phyloP scores from a whole-genome alignment of 257 asterid species.

The Hygrophila difformis region DNA sequence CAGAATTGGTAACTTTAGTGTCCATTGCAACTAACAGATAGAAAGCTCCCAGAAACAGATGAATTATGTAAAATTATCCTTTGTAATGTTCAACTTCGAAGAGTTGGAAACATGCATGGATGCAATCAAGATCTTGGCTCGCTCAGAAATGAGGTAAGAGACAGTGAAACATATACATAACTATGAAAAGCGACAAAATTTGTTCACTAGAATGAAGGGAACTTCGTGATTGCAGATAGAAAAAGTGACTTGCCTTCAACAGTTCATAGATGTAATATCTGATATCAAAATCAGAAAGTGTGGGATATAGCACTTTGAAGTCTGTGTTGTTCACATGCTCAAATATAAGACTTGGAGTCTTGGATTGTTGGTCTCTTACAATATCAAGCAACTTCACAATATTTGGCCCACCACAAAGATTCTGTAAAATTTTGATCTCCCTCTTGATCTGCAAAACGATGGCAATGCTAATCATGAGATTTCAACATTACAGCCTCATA shows the following conservation, averaged over 20 bases:
- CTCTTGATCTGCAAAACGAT: slow-evolving; percentile 66
- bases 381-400: slow-evolving; percentile 89
- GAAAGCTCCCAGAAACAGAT: too few species aligned
- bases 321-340: slow-evolving; percentile 87
- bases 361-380: slow-evolving; percentile 88
- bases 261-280: slow-evolving; percentile 83
- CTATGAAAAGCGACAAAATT: slow-evolving; percentile 3
- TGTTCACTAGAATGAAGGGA: slow-evolving; percentile 10
- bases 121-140: background rate
- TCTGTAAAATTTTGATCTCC: slow-evolving; percentile 88
- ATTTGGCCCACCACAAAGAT: slow-evolving; percentile 89
- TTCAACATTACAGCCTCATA: too few species aligned
- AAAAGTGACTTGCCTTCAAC: slow-evolving; percentile 47
- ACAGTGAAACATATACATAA: background rate
- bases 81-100: too few species aligned
- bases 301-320: slow-evolving; percentile 82
- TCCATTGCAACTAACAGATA: too few species aligned
- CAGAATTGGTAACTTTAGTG: too few species aligned
- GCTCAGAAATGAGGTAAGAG: background rate
- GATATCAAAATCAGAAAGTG: slow-evolving; percentile 74
- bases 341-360: slow-evolving; percentile 89
- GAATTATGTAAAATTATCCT: too few species aligned
- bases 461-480: slow-evolving; percentile 11
- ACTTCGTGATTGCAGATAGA: slow-evolving; percentile 5
- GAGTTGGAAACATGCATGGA: too few species aligned